These are phyloP conservation scores for Penicillium sclerotigenum DNA, from an alignment of 2,329 filamentous ascomycete species.

Conservation along the genomic window DNA sequence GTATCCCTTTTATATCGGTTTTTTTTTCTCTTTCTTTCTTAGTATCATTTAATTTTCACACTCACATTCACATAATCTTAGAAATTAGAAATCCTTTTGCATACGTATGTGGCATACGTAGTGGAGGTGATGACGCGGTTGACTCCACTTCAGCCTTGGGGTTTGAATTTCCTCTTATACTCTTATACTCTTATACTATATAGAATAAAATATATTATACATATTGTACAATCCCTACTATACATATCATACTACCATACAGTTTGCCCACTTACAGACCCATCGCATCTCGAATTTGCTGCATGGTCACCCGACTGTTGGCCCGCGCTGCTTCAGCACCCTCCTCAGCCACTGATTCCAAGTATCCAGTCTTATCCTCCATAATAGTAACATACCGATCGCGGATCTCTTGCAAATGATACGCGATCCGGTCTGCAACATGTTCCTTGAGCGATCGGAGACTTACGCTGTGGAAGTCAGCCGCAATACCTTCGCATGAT, in stretches of 20 bases:
- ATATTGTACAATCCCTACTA: neutral
- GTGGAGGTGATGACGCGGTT: conserved; percentile 23
- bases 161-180: no score
- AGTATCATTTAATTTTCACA: no score
- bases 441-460: conserved; percentile 62
- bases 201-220: no score
- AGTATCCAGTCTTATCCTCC: conserved; percentile 24
- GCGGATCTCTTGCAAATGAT: conserved; percentile 32
- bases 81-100: neutral
- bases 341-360: conserved; percentile 32
- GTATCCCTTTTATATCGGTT: no score
- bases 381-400: conserved; percentile 36
- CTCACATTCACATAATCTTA: no score
- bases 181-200: no score
- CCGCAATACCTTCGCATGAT: conserved; percentile 47
- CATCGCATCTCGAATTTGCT: conserved; percentile 29
- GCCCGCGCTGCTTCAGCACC: conserved; percentile 31
- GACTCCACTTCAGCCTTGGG: conserved; percentile 12
- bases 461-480: conserved; percentile 43
- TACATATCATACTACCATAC: neutral
- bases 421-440: conserved; percentile 51
- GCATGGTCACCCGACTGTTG: conserved; percentile 35
- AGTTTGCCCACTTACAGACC: conserved; percentile 28
- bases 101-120: conserved; percentile 17
- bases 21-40: no score